These are phyloP conservation scores for Cryphonectria parasitica DNA, from an alignment of 2,329 filamentous ascomycete genomes.

Conservation along the genomic window DNA sequence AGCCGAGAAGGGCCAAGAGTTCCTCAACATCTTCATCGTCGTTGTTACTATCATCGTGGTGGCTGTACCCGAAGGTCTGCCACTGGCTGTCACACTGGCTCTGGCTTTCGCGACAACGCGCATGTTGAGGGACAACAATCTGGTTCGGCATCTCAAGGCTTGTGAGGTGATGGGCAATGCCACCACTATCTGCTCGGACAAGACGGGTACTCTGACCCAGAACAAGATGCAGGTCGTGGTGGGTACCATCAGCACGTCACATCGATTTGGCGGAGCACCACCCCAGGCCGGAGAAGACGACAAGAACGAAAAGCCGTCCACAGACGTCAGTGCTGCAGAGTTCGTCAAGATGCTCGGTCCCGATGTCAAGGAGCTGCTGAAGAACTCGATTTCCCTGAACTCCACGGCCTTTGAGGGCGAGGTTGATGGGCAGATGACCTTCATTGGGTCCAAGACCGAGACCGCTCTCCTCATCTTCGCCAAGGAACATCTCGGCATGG, in stretches of 20 bases:
- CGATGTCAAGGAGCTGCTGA: slow-evolving; percentile 55
- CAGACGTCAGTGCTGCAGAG: slow-evolving; percentile 49
- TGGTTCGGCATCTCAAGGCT: slow-evolving; percentile 75
- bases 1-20: slow-evolving; percentile 77
- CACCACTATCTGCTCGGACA: slow-evolving; percentile 71
- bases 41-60: slow-evolving; percentile 81
- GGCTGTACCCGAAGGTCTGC: slow-evolving; percentile 69
- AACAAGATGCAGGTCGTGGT: slow-evolving; percentile 72
- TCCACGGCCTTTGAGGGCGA: slow-evolving; percentile 80
- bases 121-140: slow-evolving; percentile 78
- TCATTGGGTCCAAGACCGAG: slow-evolving; percentile 79
- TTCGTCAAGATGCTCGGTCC: slow-evolving; percentile 50
- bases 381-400: slow-evolving; percentile 66
- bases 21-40: slow-evolving; percentile 76
- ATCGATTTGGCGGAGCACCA: slow-evolving; percentile 55
- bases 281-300: slow-evolving; percentile 28
- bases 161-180: slow-evolving; percentile 84
- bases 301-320: slow-evolving; percentile 14
- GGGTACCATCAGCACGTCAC: slow-evolving; percentile 59
- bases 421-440: slow-evolving; percentile 66
- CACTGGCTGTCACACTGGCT: slow-evolving; percentile 76
- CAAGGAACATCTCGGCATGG: slow-evolving; percentile 68
- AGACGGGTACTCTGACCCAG: slow-evolving; percentile 69
- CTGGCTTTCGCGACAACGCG: slow-evolving; percentile 77
- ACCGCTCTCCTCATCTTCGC: slow-evolving; percentile 74